Evolutionary conservation across 345 rosid species (phyloP), one percentile per base, ranked within the genome.

Genomic region (Odontarrhena argentea): DNA sequence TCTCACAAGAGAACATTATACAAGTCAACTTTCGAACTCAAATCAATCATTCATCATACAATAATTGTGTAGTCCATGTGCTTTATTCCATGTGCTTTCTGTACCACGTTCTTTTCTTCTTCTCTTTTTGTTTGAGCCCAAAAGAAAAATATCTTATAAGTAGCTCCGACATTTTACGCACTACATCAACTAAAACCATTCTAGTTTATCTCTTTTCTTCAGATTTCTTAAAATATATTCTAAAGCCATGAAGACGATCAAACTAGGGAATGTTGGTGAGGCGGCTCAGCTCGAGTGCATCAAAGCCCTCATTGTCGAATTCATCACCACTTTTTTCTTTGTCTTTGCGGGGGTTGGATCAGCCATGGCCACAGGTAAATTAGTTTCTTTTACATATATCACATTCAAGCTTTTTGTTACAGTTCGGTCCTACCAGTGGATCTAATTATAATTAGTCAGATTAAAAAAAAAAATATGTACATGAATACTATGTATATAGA

Each of bases 341-440:
- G 89, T 88, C 51, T 92, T 92, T 30, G 82, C 78, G 1, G 96
- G 98, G 6, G 98, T 92, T 4, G 98, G 91, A 61, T 77, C 96
- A 0, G 86, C 97, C 73, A 86, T 89, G 84, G 76, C 93, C 24
- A 76, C 93, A 0, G 87, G 98, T 89, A 82, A 49, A 7, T 3
- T 14, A 6, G 13, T 12, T 22, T 12, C 18, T 38, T 12, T 36
- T 22, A 1, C 42, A 8, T 30, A 34, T 11, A 53, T 30, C 35
- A 45, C 36, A 54, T 37, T 40, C 35, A 40, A 38, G 14, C 22
- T 40, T 7, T 43, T 55, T 36, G 42, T 55, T 45, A 46, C 13
- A 25, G n/a, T 66, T 8, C 47, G 32, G 14, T 22, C 25, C 3
- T 65, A 43, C 43, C 10, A 32, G 7, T 32, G 36, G 36, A 32